Conservation (phyloP, 768 basidiomycete species). For the Boletus subcaerulescens region DNA sequence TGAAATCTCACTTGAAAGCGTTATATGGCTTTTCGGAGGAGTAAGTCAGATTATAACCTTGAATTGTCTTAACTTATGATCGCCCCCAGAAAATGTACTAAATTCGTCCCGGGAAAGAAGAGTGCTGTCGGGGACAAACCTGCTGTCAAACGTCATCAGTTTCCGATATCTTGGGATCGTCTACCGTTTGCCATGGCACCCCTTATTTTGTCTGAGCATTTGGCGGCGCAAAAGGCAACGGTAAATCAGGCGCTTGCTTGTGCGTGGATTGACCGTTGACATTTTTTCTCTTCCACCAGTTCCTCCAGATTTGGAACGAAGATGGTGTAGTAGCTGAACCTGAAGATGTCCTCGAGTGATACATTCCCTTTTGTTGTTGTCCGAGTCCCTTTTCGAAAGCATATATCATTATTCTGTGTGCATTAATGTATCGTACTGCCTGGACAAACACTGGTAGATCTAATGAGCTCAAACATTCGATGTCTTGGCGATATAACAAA, state of each 20-base stretch:
- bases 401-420: constrained; percentile 29
- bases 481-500: too few species aligned
- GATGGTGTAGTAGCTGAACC: constrained; percentile 71
- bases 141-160: constrained; percentile 58
- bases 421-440: constrained; percentile 29
- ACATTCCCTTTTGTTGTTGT: not conserved
- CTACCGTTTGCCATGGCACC: constrained; percentile 63
- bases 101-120: constrained; percentile 87
- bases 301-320: constrained; percentile 78
- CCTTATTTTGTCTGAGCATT: constrained; percentile 61
- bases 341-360: constrained; percentile 43
- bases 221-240: constrained; percentile 54
- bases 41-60: constrained; percentile 43
- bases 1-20: constrained; percentile 82
- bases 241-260: constrained; percentile 43
- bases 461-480: constrained; percentile 5
- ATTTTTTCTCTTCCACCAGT: constrained; percentile 37
- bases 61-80: not conserved
- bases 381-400: not conserved
- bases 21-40: constrained; percentile 89
- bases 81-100: constrained; percentile 78
- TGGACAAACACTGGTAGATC: constrained; percentile 5
- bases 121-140: constrained; percentile 84
- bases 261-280: constrained; percentile 1
- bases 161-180: constrained; percentile 68